Evolutionary conservation across 2,329 filamentous ascomycete species (phyloP).

Genomic region (Thielaviopsis ethacetica): DNA sequence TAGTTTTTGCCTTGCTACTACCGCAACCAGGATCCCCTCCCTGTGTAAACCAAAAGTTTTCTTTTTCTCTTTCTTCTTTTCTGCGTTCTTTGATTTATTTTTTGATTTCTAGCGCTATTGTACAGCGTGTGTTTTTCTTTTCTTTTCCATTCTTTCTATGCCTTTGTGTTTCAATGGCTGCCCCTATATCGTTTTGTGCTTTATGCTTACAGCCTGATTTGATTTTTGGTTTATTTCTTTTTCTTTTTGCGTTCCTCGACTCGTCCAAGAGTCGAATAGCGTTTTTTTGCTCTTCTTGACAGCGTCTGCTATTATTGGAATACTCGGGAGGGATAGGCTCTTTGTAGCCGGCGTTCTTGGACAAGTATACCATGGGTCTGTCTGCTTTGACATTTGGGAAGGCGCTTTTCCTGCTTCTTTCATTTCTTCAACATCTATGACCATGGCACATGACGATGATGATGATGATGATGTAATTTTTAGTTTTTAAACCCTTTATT

Average conservation of each 20-base stretch:
- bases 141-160: background rate
- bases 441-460: background rate
- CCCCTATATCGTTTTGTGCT: background rate
- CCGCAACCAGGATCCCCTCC: slow-evolving; percentile 38
- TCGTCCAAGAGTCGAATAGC: background rate
- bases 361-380: background rate
- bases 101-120: background rate
- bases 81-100: background rate
- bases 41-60: slow-evolving; percentile 25
- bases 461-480: background rate
- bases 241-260: background rate
- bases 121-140: slow-evolving; percentile 19
- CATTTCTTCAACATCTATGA: background rate
- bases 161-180: background rate
- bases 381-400: background rate
- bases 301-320: background rate
- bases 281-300: background rate
- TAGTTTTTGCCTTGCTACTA: slow-evolving; percentile 46
- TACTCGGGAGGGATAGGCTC: background rate
- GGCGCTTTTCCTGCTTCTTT: background rate
- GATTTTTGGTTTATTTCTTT: background rate
- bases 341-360: background rate
- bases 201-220: background rate
- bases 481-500: background rate
- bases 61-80: background rate